These are phyloP conservation scores for Kwoniella sp. DNA, from an alignment of 768 basidiomycete genomes.

Conservation along the genomic window DNA sequence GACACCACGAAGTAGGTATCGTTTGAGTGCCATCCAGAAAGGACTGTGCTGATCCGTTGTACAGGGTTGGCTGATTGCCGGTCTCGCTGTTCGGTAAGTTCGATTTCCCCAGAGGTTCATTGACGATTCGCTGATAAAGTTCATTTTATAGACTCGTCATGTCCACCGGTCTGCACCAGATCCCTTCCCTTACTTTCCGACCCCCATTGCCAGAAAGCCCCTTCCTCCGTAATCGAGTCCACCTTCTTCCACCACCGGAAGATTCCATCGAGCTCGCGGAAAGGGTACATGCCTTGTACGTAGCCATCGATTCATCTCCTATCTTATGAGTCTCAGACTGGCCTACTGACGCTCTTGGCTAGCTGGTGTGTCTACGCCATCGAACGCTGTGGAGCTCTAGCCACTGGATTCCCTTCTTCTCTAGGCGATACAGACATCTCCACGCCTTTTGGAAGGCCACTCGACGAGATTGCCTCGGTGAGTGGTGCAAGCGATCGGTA, in stretches of 20 bases:
- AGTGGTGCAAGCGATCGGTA: too few relatives aligned
- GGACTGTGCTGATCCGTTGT: background rate
- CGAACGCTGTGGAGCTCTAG: slow-evolving; percentile 36
- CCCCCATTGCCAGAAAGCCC: slow-evolving; percentile 30
- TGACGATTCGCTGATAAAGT: background rate
- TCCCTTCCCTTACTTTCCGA: slow-evolving; percentile 29
- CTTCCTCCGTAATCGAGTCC: slow-evolving; percentile 33
- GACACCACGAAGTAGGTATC: slow-evolving; percentile 40
- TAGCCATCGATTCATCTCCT: too few relatives aligned
- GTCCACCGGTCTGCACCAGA: slow-evolving; percentile 48
- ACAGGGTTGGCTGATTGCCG: slow-evolving; percentile 40
- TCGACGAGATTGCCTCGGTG: slow-evolving; percentile 43
- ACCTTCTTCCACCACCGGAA: slow-evolving; percentile 43
- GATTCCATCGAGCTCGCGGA: slow-evolving; percentile 48
- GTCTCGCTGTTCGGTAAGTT: slow-evolving; percentile 33
- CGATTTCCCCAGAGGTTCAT: background rate
- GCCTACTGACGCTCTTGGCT: background rate
- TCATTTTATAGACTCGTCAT: slow-evolving; percentile 25
- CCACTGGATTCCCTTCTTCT: slow-evolving; percentile 39
- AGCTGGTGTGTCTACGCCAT: slow-evolving; percentile 46
- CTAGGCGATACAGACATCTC: slow-evolving; percentile 43
- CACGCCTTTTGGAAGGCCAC: slow-evolving; percentile 45
- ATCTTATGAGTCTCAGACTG: too few relatives aligned
- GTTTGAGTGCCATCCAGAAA: background rate
- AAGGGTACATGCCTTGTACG: slow-evolving; percentile 47